Evolutionary conservation across 108 stramenopile genomes (phyloP).

Genomic region (Ochromonas danica): DNA sequence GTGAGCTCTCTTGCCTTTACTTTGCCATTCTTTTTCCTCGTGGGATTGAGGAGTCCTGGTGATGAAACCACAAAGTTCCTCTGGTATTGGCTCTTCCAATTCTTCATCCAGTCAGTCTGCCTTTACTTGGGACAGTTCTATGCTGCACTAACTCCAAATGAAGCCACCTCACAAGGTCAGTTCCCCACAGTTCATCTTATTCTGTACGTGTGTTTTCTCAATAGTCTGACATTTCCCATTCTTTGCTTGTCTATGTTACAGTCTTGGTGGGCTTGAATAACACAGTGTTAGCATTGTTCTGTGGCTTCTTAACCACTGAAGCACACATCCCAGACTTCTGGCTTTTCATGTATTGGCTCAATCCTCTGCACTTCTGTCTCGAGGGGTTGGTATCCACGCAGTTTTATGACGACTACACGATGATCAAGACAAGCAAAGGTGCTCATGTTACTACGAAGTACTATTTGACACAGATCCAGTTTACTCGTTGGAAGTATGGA

Average conservation of each 20-base stretch:
- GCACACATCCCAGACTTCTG: conserved; percentile 19
- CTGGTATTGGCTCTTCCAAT: not conserved
- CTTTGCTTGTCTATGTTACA: not conserved
- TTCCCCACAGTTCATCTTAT: too few relatives aligned
- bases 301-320: too few relatives aligned
- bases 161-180: not conserved
- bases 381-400: conserved; percentile 34
- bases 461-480: too few relatives aligned
- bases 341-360: conserved; percentile 29
- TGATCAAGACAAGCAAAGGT: too few relatives aligned
- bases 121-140: not conserved
- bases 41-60: not conserved
- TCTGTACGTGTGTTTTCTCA: too few relatives aligned
- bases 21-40: not conserved
- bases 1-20: not conserved
- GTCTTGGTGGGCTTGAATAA: not conserved
- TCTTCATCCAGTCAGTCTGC: not conserved
- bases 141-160: not conserved
- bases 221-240: too few relatives aligned
- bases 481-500: too few relatives aligned
- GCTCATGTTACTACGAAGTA: too few relatives aligned
- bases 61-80: not conserved
- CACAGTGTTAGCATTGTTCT: too few relatives aligned
- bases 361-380: conserved; percentile 24
- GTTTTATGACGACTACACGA: conserved; percentile 20